Percentiles rank a stretch among this genome's conserved stretches.
Conservation (phyloP, 768 basidiomycete genomes). For the Mycena amicta region DNA sequence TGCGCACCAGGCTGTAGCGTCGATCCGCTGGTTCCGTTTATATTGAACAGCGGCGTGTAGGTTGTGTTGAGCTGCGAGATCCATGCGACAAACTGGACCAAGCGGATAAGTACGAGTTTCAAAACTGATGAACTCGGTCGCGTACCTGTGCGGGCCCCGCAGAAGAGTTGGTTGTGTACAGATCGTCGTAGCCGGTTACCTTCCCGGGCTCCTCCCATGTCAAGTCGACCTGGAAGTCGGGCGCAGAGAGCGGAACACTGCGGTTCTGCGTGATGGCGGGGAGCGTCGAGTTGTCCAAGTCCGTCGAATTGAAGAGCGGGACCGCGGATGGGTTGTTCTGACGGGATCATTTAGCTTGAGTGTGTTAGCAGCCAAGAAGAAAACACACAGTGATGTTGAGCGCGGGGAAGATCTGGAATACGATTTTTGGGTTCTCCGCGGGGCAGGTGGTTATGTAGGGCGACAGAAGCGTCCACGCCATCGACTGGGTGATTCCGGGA, state of each 20-base stretch:
- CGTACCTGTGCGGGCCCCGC: constrained; percentile 45
- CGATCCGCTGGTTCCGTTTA: constrained; percentile 44
- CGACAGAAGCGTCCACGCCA: constrained; percentile 63
- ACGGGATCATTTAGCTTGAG: background rate
- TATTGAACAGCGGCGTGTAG: constrained; percentile 49
- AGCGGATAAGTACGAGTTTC: no score
- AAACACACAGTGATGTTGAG: constrained; percentile 47
- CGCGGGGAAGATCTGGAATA: constrained; percentile 58
- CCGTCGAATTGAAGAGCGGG: constrained; percentile 24
- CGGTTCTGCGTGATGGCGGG: constrained; percentile 60
- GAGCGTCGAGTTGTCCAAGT: constrained; percentile 37
- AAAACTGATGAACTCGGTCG: background rate
- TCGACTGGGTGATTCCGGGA: constrained; percentile 59
- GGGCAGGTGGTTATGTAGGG: constrained; percentile 57
- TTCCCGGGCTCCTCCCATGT: constrained; percentile 61
- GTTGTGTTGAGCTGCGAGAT: constrained; percentile 64
- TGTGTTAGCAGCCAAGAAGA: background rate
- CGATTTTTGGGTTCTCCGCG: constrained; percentile 50
- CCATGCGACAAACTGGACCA: constrained; percentile 54
- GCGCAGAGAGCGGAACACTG: constrained; percentile 45
- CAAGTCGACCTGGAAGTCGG: constrained; percentile 49
- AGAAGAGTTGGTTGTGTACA: constrained; percentile 52
- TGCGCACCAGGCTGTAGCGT: constrained; percentile 51
- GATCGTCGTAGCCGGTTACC: constrained; percentile 49
- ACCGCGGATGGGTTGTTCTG: constrained; percentile 38